Evolutionary conservation across 306 rosid species (phyloP), one percentile per base, ranked within the genome.

Genomic region (Psophocarpus tetragonolobus): DNA sequence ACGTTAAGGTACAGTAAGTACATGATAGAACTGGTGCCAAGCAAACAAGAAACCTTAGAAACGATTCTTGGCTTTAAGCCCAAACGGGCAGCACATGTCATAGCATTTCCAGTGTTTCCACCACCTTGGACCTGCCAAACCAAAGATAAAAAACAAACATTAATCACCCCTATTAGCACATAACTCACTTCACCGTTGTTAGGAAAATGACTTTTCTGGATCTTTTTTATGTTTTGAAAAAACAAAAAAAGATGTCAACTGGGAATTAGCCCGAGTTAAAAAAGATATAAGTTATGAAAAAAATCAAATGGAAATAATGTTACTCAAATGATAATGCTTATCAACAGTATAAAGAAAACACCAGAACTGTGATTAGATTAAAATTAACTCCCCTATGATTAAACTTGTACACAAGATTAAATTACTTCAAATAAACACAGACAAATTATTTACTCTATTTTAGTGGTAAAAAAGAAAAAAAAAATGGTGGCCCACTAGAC

Each of bases 11-110:
- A 30, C 54, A 47, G 0, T 45, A n/a, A n/a, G n/a, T n/a, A n/a
- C n/a, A 23, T 47, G 38, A 51, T 26, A 10, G 6, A 63, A 53
- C 39, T 26, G 8, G 15, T 68, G 66, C 6, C n/a, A 66, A 58
- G 9, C 24, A 36, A 44, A 29, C 23, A 68, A 81, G 7, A 17
- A 62, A 92, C 97, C 97, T 91, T 95, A 50, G 99, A 89, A 83
- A 92, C 88, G 14, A 91, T 76, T 77, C 97, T 89, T 21, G 97
- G 87, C 57, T 54, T 87, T 80, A 95, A 84, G 42, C 97, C 99
- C 88, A 95, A 85, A 51, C 97, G 97, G 41, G 97, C 89, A 30
- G 86, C 93, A 81, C 97, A 88, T 61, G 97, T 89, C 53, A 95
- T 75, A 61, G 97, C 91, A 85, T 95, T 92, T 69, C 92, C 95